A percentile compares a stretch with the other conserved stretches of the same genome.
phyloP scores from a whole-genome alignment of 192 early-diverging fungal species.

The Rhizophlyctis rosea region DNA sequence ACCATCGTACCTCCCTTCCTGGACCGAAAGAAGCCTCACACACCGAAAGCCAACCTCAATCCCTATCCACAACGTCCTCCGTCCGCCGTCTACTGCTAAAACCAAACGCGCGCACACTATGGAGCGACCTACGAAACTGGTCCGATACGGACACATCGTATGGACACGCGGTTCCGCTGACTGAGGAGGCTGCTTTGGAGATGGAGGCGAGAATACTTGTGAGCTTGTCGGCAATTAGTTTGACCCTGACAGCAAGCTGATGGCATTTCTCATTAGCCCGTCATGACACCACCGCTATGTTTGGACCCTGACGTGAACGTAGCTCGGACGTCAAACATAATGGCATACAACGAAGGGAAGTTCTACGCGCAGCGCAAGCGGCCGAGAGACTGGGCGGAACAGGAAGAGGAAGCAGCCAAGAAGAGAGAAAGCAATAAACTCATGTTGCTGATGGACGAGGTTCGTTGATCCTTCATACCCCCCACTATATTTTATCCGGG shows the following conservation, averaged over 20 bases:
- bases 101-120: constrained; percentile 15
- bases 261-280: constrained; percentile 5
- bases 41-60: neutral
- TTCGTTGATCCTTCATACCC: neutral
- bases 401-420: constrained; percentile 28
- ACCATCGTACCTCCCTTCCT: constrained; percentile 19
- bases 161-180: neutral
- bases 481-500: neutral
- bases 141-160: neutral
- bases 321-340: neutral
- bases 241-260: neutral
- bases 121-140: constrained; percentile 13
- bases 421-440: constrained; percentile 26
- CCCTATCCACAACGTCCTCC: neutral
- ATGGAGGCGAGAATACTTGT: constrained; percentile 22
- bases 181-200: constrained; percentile 22
- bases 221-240: neutral
- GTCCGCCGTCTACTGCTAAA: constrained; percentile 13
- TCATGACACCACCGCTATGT: constrained; percentile 5
- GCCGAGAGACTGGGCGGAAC: constrained; percentile 24
- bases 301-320: constrained; percentile 21
- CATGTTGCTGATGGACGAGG: constrained; percentile 41
- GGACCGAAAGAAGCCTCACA: neutral
- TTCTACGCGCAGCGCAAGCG: constrained; percentile 26
- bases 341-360: constrained; percentile 24